Percentiles rank a stretch among this genome's conserved stretches.
Conservation (phyloP, 2,329 filamentous ascomycete species). For the Bipolaris bicolor region DNA sequence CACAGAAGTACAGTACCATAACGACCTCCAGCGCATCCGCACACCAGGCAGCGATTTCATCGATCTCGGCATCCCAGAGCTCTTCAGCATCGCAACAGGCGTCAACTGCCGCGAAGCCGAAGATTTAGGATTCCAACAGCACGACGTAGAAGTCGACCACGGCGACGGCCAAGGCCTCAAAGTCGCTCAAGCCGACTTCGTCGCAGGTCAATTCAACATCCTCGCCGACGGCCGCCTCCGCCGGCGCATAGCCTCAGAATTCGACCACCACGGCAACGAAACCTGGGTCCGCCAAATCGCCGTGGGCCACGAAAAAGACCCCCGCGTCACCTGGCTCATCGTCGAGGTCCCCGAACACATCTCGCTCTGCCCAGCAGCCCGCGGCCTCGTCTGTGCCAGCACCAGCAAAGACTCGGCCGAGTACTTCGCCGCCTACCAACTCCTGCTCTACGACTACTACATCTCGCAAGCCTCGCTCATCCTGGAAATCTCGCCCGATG, state of each 20-base stretch:
- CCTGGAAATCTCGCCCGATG: constrained; percentile 19
- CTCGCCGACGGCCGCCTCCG: constrained; percentile 12
- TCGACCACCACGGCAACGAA: constrained; percentile 12
- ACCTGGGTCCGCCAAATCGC: constrained; percentile 13
- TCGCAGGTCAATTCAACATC: constrained; percentile 14
- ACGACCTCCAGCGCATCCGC: constrained; percentile 19
- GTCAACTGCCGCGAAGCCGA: constrained; percentile 23
- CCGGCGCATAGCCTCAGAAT: constrained; percentile 13
- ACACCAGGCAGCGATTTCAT: constrained; percentile 21
- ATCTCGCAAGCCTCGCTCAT: constrained; percentile 23
- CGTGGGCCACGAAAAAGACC: constrained; percentile 12
- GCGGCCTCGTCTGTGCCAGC: constrained; percentile 6
- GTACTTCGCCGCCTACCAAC: constrained; percentile 25
- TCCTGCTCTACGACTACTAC: constrained; percentile 27
- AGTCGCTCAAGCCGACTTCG: constrained; percentile 15
- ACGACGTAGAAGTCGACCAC: constrained; percentile 24
- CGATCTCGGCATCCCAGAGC: constrained; percentile 10
- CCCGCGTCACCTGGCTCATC: constrained; percentile 10
- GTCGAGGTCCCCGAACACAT: constrained; percentile 11
- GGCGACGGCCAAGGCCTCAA: constrained; percentile 22
- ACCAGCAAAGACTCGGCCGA: constrained; percentile 18
- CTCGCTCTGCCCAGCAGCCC: constrained; percentile 2
- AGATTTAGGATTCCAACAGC: constrained; percentile 23
- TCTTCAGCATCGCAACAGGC: constrained; percentile 14
- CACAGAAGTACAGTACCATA: constrained; percentile 19